Conservation (phyloP, 2,329 filamentous ascomycete species). For the Seiridium cupressi region DNA sequence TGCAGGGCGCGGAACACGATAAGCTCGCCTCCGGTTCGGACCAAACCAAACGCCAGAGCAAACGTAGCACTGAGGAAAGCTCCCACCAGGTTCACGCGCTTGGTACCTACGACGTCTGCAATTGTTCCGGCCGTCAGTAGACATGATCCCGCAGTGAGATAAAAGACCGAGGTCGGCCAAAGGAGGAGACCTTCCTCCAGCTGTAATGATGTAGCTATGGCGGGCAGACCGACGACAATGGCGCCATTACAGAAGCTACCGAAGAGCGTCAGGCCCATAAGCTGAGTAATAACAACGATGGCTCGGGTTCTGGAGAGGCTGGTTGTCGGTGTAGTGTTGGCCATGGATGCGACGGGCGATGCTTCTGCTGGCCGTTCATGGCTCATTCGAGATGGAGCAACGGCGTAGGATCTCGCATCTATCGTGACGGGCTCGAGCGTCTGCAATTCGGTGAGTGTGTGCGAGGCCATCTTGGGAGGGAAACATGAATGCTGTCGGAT, state of each 20-base stretch:
- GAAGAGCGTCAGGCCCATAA: background rate
- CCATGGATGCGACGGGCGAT: background rate
- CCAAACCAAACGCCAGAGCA: background rate
- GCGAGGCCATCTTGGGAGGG: background rate
- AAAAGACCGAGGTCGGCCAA: background rate
- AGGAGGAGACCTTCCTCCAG: background rate
- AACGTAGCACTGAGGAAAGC: background rate
- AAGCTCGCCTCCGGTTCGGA: background rate
- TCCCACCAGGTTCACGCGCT: background rate
- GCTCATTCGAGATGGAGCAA: background rate
- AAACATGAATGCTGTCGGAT: background rate
- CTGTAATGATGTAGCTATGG: background rate
- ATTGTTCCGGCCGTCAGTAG: background rate
- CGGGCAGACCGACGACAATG: background rate
- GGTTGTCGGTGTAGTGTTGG: background rate
- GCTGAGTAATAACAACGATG: background rate
- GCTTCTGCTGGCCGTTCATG: background rate
- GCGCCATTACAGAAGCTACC: background rate
- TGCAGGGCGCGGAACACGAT: conserved; percentile 3
- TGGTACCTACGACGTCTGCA: background rate
- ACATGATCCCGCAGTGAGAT: background rate
- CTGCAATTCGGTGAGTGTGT: background rate
- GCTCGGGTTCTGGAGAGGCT: background rate
- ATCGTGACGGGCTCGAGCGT: background rate
- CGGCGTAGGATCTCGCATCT: background rate